Evolutionary conservation across 1,284 basidiomycete genomes (phyloP).

Genomic region (Trametes polyzona): DNA sequence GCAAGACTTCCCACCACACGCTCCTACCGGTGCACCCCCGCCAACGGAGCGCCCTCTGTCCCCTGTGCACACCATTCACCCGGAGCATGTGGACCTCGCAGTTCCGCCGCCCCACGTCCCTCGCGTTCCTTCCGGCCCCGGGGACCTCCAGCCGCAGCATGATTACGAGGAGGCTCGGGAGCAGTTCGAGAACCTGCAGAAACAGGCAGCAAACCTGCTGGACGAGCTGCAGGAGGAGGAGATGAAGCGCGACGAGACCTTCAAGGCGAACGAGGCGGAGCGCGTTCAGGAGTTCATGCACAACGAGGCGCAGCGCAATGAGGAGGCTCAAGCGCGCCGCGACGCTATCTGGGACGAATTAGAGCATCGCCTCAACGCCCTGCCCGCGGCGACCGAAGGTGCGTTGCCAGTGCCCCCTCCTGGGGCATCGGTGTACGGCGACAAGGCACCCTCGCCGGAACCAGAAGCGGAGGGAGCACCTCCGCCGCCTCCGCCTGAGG

Average conservation of each 20-base stretch:
- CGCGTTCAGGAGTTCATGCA: constrained; percentile 64
- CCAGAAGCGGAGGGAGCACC: neutral
- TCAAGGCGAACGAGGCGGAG: constrained; percentile 65
- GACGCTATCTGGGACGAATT: constrained; percentile 55
- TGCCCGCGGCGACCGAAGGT: constrained; percentile 21
- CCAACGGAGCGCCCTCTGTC: neutral
- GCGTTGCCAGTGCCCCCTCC: constrained; percentile 20
- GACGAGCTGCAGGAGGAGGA: constrained; percentile 60
- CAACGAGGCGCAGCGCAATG: constrained; percentile 57
- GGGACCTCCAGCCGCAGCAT: constrained; percentile 47
- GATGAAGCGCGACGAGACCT: constrained; percentile 60
- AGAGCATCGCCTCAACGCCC: constrained; percentile 35
- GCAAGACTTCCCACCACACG: neutral
- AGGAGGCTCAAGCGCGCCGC: constrained; percentile 49
- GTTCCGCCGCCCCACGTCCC: neutral
- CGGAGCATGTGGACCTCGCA: neutral
- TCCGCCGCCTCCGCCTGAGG: neutral
- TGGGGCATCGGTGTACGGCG: constrained; percentile 2
- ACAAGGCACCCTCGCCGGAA: neutral
- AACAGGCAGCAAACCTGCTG: constrained; percentile 48
- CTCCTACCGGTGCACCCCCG: neutral
- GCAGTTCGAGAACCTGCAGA: constrained; percentile 58
- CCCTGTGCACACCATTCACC: neutral
- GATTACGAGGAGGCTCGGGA: constrained; percentile 56
- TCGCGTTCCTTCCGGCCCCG: constrained; percentile 33